Evolutionary conservation across 2,329 filamentous ascomycete genomes (phyloP).

Genomic region (Ceratocystis smalleyi): DNA sequence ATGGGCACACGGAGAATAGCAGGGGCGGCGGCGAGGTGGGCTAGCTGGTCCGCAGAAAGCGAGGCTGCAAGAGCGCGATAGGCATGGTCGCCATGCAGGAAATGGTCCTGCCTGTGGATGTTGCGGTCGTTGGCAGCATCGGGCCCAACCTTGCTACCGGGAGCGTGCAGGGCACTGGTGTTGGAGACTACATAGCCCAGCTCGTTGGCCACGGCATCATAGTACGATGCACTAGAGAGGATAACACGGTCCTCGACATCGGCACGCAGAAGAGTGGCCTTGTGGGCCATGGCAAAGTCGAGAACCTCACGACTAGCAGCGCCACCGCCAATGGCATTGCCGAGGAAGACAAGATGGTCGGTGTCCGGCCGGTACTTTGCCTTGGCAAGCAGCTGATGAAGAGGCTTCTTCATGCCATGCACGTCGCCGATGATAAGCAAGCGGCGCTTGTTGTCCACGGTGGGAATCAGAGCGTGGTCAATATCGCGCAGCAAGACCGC

Average conservation of each 20-base stretch:
- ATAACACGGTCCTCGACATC: conserved; percentile 86
- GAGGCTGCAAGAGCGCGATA: conserved; percentile 42
- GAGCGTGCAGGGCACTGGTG: conserved; percentile 20
- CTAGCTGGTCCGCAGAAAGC: conserved; percentile 41
- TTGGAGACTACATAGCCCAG: conserved; percentile 11
- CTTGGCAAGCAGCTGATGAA: conserved; percentile 50
- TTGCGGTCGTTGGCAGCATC: conserved; percentile 19
- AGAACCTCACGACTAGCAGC: conserved; percentile 72
- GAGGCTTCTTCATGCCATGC: conserved; percentile 64
- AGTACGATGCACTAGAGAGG: conserved; percentile 28
- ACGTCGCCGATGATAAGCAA: conserved; percentile 82
- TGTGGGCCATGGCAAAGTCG: conserved; percentile 53
- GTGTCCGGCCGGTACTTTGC: conserved; percentile 38
- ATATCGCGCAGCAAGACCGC: conserved; percentile 23
- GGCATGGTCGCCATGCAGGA: conserved; percentile 24
- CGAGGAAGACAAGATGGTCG: conserved; percentile 63
- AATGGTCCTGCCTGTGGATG: conserved; percentile 20
- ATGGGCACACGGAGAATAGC: conserved; percentile 52
- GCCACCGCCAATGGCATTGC: conserved; percentile 58
- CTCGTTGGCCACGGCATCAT: conserved; percentile 35
- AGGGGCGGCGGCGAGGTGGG: conserved; percentile 56
- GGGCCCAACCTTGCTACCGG: conserved; percentile 14
- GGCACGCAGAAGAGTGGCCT: conserved; percentile 70
- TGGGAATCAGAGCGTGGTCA: conserved; percentile 23
- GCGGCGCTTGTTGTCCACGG: conserved; percentile 33